Conservation (phyloP, 306 rosid genomes). For the Inga oerstediana region DNA sequence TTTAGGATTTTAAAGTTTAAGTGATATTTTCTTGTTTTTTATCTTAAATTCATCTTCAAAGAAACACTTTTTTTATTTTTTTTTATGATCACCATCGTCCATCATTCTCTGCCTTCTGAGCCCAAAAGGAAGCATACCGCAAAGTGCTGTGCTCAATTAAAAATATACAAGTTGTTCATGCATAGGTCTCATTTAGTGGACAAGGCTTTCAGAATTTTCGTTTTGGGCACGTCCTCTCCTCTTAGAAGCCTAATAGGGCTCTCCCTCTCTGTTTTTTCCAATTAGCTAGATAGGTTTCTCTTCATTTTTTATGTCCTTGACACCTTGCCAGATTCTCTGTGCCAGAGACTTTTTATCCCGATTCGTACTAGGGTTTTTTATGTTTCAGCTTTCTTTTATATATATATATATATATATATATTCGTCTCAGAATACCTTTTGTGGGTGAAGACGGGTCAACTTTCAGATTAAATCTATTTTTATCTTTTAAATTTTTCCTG, state of each 20-base stretch:
- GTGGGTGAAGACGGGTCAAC: background rate
- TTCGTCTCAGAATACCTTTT: background rate
- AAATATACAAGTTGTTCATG: background rate
- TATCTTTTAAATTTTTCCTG: background rate
- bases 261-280: too few relatives aligned
- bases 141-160: background rate
- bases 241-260: background rate
- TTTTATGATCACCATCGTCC: background rate
- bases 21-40: too few relatives aligned
- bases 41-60: background rate
- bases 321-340: constrained; percentile 13
- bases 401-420: background rate
- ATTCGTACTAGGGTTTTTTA: background rate
- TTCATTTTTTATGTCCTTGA: background rate
- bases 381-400: background rate
- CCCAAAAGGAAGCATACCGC: background rate
- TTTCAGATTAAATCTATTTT: background rate
- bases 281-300: too few relatives aligned
- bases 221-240: background rate
- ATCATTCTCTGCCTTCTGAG: background rate
- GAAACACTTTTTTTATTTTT: background rate
- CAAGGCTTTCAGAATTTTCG: background rate
- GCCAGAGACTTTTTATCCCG: background rate
- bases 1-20: too few relatives aligned
- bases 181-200: background rate